phyloP scores from a whole-genome alignment of 345 rosid genomes.

The Raphanus sativus region DNA sequence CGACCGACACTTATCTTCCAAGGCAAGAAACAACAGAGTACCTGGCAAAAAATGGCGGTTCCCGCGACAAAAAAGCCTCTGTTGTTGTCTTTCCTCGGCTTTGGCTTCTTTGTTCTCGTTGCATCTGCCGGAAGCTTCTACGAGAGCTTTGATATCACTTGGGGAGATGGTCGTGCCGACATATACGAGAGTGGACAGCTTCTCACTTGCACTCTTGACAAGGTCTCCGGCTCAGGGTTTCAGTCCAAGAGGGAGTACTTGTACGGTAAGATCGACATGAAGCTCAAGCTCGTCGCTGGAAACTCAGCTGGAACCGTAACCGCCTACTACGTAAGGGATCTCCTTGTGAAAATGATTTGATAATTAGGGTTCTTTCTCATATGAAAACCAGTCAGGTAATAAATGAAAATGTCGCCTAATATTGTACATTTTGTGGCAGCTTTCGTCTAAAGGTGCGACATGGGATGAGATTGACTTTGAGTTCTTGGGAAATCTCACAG shows the following conservation, averaged over 20 bases:
- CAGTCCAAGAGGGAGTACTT: slow-evolving; percentile 47
- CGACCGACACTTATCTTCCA: slow-evolving; percentile 12
- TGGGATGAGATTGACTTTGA: slow-evolving; percentile 75
- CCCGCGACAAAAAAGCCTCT: slow-evolving; percentile 26
- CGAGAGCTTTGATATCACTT: slow-evolving; percentile 42
- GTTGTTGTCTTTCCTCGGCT: slow-evolving; percentile 18
- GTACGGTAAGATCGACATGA: slow-evolving; percentile 47
- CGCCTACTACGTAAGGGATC: slow-evolving; percentile 46
- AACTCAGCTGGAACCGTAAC: slow-evolving; percentile 47
- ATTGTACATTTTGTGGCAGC: slow-evolving; percentile 33
- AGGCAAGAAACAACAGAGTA: slow-evolving; percentile 23
- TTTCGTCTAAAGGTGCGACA: slow-evolving; percentile 46
- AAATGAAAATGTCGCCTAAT: not conserved
- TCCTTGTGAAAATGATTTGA: not conserved
- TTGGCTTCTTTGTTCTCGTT: slow-evolving; percentile 30
- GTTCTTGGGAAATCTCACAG: slow-evolving; percentile 59
- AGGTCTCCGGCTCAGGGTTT: slow-evolving; percentile 50
- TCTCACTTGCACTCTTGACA: slow-evolving; percentile 46
- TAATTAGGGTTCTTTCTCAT: not conserved
- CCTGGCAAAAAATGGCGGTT: slow-evolving; percentile 11
- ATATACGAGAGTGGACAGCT: slow-evolving; percentile 46
- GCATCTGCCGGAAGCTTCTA: slow-evolving; percentile 41
- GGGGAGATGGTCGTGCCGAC: slow-evolving; percentile 48
- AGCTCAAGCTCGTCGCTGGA: slow-evolving; percentile 53
- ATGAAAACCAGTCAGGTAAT: not conserved